Evolutionary conservation across 2,329 filamentous ascomycete genomes (phyloP).

Genomic region (Aspergillus jensenii): DNA sequence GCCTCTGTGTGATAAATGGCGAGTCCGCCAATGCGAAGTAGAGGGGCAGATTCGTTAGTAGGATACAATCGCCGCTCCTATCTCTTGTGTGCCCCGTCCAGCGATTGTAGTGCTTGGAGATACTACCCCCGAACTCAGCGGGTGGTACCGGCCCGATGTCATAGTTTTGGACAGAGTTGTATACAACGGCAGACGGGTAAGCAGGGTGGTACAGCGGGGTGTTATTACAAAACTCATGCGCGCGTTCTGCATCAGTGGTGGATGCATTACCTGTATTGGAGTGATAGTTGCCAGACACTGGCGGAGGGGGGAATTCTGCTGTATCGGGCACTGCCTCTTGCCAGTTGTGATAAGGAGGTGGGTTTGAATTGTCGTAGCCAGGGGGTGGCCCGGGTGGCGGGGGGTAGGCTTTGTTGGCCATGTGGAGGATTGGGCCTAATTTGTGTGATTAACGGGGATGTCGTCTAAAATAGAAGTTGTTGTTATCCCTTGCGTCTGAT

Average conservation of each 20-base stretch:
- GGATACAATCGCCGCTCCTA: conserved; percentile 49
- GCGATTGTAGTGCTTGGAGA: conserved; percentile 37
- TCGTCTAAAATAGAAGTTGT: background rate
- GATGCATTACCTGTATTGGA: conserved; percentile 60
- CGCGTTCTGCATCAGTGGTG: conserved; percentile 53
- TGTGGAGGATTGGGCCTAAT: background rate
- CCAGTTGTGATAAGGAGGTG: conserved; percentile 64
- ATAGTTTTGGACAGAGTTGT: conserved; percentile 42
- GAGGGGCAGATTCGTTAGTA: conserved; percentile 56
- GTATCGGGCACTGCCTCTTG: conserved; percentile 58
- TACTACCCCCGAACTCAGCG: conserved; percentile 40
- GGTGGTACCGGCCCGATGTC: conserved; percentile 49
- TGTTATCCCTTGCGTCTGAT: no score
- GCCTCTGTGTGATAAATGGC: conserved; percentile 45
- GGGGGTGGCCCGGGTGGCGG: conserved; percentile 16
- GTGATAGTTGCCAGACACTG: conserved; percentile 52
- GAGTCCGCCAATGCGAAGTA: conserved; percentile 56
- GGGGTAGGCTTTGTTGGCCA: background rate
- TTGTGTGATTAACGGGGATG: background rate
- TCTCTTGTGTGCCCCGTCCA: conserved; percentile 48
- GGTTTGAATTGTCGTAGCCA: conserved; percentile 17
- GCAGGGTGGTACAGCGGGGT: conserved; percentile 54
- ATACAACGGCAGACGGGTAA: conserved; percentile 43
- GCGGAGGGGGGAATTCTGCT: conserved; percentile 59
- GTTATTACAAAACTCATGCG: conserved; percentile 55